A percentile compares a stretch with the other conserved stretches of the same genome.
Evolutionary conservation across 441 rosid genomes (phyloP).

Genomic region (Theobroma grandiflorum): DNA sequence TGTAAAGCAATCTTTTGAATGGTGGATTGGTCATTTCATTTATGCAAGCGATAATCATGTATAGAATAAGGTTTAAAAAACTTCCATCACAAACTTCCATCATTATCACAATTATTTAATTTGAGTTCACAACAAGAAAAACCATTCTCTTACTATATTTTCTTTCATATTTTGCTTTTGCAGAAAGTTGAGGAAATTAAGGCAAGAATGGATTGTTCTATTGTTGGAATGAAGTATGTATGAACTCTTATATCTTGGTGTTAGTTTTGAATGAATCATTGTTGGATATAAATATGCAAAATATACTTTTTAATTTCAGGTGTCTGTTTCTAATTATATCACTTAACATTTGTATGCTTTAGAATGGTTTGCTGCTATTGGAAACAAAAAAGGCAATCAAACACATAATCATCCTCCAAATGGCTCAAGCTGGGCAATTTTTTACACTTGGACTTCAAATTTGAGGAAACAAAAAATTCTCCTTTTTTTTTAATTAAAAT

Average conservation of each 20-base stretch:
- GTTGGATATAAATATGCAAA: slow-evolving; percentile 52
- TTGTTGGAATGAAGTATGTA: slow-evolving; percentile 71
- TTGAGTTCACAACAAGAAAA: slow-evolving; percentile 42
- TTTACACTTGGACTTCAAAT: too few relatives aligned
- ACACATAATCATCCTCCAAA: too few relatives aligned
- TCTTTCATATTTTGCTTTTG: not conserved
- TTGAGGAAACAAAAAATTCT: too few relatives aligned
- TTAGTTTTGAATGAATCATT: too few relatives aligned
- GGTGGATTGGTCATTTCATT: slow-evolving; percentile 28
- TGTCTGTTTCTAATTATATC: too few relatives aligned
- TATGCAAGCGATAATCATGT: slow-evolving; percentile 34
- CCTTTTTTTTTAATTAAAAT: too few relatives aligned
- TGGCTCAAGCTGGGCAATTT: too few relatives aligned
- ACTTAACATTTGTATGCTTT: too few relatives aligned
- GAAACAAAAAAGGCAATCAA: too few relatives aligned
- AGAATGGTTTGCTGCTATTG: too few relatives aligned
- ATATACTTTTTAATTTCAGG: slow-evolving; percentile 51
- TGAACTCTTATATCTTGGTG: too few relatives aligned
- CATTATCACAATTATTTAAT: slow-evolving; percentile 13
- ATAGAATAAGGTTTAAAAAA: slow-evolving; percentile 30
- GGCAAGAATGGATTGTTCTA: slow-evolving; percentile 74
- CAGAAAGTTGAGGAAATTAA: not conserved
- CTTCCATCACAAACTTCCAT: slow-evolving; percentile 31
- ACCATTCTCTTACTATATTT: not conserved
- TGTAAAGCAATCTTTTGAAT: too few relatives aligned